Conservation (phyloP, 2,329 filamentous ascomycete genomes). For the Ascochyta rabiei region DNA sequence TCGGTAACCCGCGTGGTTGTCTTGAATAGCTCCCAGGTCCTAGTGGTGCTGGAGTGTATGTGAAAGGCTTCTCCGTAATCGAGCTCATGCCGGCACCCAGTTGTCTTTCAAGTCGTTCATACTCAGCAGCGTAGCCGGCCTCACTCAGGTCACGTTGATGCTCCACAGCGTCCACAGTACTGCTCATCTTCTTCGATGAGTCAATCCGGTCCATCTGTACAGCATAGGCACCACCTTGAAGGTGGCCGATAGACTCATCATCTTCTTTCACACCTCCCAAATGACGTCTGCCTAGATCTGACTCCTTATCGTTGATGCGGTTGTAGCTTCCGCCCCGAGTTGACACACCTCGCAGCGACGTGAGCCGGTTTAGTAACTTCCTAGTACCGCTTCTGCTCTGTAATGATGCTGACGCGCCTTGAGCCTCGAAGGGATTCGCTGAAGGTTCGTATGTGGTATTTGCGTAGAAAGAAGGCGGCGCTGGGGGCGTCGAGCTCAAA, state of each 20-base stretch:
- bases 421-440: constrained; percentile 26
- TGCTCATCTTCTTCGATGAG: constrained; percentile 15
- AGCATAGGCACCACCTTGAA: constrained; percentile 38
- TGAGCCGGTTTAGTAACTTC: constrained; percentile 39
- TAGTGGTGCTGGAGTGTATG: constrained; percentile 21
- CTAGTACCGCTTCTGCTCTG: constrained; percentile 34
- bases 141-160: constrained; percentile 32
- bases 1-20: constrained; percentile 32
- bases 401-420: constrained; percentile 22
- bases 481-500: constrained; percentile 31
- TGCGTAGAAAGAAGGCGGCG: constrained; percentile 40
- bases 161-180: constrained; percentile 23
- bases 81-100: constrained; percentile 47
- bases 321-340: constrained; percentile 34
- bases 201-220: constrained; percentile 37
- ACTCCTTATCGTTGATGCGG: constrained; percentile 43
- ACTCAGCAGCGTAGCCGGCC: constrained; percentile 45
- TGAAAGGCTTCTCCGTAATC: constrained; percentile 44
- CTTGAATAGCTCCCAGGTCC: constrained; percentile 19
- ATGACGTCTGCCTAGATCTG: constrained; percentile 8
- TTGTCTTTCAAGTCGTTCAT: constrained; percentile 41
- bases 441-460: constrained; percentile 39
- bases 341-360: constrained; percentile 32
- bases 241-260: constrained; percentile 37
- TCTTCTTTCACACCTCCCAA: constrained; percentile 38